Evolutionary conservation across 192 early-diverging fungal species (phyloP), one percentile per base, ranked within the genome.

Genomic region (Coemansia sp.): DNA sequence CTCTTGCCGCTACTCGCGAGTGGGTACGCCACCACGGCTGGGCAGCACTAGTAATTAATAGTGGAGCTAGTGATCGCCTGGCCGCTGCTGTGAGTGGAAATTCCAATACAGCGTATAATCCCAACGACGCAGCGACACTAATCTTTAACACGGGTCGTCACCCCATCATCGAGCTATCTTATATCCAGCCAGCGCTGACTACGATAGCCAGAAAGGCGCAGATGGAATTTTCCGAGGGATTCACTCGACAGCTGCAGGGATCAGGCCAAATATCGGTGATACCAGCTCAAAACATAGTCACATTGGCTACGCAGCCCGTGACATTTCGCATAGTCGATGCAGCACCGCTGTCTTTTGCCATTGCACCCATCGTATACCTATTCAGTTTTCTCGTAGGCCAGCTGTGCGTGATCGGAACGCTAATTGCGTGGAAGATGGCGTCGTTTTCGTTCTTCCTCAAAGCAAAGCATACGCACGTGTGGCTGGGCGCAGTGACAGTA

Each of bases 1-100:
- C 34, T 0, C 5, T 41, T 11, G 12, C 10, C 10, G 67, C 38
- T 18, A 40, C 38, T 18, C 47, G 39, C 37, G 50, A 43, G 29
- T 78, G 75, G 75, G 59, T 70, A 22, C 44, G 69, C 2, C 27
- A 1, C 30, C 18, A 69, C 27, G 75, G 66, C n/a, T 78, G 75
- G 75, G 75, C 65, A 0, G 75, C 67, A 2, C n/a, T 78, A 1
- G 67, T 72, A 1, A 78, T 78, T 34, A 64, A 72, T 12, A 44
- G 27, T n/a, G 66, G 66, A 8, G 62, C 61, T 1, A 68, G 44
- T 4, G 41, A 27, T 38, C 53, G 63, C 22, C 35, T 75, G 15
- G 34, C 64, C 18, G 13, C 50, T 12, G 67, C 73, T n/a, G 30
- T 53, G 8, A 50, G 58, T 13, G 30, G 12, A 7, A 56, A 22